These are phyloP conservation scores for Fusarium floridanum DNA, from an alignment of 2,329 filamentous ascomycete genomes.

Conservation along the genomic window DNA sequence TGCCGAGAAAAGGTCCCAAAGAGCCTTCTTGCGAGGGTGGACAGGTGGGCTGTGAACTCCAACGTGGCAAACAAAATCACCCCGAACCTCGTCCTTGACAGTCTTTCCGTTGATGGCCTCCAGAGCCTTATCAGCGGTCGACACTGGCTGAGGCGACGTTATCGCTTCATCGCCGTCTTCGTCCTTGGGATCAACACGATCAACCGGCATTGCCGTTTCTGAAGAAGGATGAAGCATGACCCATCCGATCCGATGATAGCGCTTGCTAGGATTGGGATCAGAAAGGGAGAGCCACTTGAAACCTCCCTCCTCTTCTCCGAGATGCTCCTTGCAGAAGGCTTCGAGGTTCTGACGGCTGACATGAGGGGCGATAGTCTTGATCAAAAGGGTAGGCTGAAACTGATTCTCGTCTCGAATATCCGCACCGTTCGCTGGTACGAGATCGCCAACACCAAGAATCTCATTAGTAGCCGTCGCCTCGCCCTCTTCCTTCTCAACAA, in stretches of 20 bases:
- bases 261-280: constrained; percentile 96
- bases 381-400: constrained; percentile 90
- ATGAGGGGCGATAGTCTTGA: constrained; percentile 97
- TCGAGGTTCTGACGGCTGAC: constrained; percentile 95
- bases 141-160: constrained; percentile 64
- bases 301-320: constrained; percentile 90
- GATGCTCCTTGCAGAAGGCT: constrained; percentile 92
- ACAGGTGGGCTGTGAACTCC: constrained; percentile 92
- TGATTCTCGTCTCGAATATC: constrained; percentile 92
- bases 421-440: constrained; percentile 84
- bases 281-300: constrained; percentile 97
- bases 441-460: constrained; percentile 90
- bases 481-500: constrained; percentile 94
- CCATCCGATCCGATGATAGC: constrained; percentile 98
- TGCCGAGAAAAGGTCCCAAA: constrained; percentile 96
- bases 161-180: constrained; percentile 72
- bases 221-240: constrained; percentile 90
- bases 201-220: constrained; percentile 73
- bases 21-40: constrained; percentile 90
- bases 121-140: constrained; percentile 85
- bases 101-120: constrained; percentile 98
- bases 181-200: constrained; percentile 80
- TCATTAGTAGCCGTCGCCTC: constrained; percentile 93
- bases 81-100: constrained; percentile 91
- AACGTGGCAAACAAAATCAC: constrained; percentile 97